Percentiles rank a stretch among this genome's conserved stretches.
These are phyloP conservation scores for Arthrobotrys sphaeroides DNA, from an alignment of 2,329 filamentous ascomycete species.

Conservation along the genomic window DNA sequence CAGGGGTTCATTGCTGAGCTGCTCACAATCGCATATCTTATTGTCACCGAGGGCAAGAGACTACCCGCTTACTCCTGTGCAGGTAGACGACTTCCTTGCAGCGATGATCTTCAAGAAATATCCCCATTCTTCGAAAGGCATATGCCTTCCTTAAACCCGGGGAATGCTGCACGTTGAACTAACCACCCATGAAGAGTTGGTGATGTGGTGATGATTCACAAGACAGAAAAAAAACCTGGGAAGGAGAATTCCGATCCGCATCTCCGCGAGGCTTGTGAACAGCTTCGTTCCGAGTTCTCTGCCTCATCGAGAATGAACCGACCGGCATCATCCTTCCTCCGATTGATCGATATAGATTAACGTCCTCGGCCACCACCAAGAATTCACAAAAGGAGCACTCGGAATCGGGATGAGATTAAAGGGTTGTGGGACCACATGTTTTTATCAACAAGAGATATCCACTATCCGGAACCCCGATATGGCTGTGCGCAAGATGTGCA, in stretches of 20 bases:
- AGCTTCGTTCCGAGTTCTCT: background rate
- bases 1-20: conserved; percentile 37
- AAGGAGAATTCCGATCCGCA: conserved; percentile 32
- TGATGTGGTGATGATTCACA: conserved; percentile 9
- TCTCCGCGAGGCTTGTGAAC: conserved; percentile 30
- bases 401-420: conserved; percentile 52
- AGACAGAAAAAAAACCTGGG: background rate
- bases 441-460: conserved; percentile 38
- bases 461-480: conserved; percentile 52
- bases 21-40: conserved; percentile 46
- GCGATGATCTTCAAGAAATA: conserved; percentile 18
- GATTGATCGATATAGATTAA: conserved; percentile 46
- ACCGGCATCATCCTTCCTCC: conserved; percentile 34
- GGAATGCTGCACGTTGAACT: no score
- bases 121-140: conserved; percentile 38
- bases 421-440: conserved; percentile 40
- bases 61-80: conserved; percentile 9
- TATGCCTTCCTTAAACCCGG: conserved; percentile 41
- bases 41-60: conserved; percentile 19
- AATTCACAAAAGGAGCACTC: conserved; percentile 34
- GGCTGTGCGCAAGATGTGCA: conserved; percentile 52
- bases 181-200: conserved; percentile 3
- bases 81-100: conserved; percentile 33
- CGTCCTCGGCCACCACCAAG: conserved; percentile 26
- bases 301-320: background rate